Percentiles rank a stretch among this genome's conserved stretches.
phyloP scores from a whole-genome alignment of 768 basidiomycete genomes.

The Collybiopsis luxurians region DNA sequence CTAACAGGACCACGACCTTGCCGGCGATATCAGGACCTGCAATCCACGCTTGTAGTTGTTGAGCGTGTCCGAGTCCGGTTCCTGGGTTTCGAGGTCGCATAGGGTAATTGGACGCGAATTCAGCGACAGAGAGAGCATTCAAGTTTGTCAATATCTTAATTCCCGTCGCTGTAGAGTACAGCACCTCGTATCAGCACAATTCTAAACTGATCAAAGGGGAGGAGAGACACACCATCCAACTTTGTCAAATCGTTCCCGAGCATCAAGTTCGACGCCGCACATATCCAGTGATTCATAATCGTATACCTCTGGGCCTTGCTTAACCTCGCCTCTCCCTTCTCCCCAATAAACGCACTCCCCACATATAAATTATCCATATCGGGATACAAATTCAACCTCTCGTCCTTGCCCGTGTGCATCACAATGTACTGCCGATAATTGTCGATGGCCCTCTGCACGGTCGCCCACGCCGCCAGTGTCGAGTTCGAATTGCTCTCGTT shows the following conservation, averaged over 20 bases:
- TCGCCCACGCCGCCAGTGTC: too few species aligned
- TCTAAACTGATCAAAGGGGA: neutral
- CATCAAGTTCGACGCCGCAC: conserved; percentile 8
- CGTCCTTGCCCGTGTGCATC: conserved; percentile 3
- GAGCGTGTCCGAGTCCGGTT: neutral
- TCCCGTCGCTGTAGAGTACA: neutral
- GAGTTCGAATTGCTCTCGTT: too few species aligned
- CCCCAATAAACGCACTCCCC: conserved; percentile 3
- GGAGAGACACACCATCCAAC: neutral
- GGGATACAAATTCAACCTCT: conserved; percentile 4
- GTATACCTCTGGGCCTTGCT: neutral
- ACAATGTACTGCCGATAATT: conserved; percentile 10
- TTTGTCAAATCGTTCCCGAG: conserved; percentile 8
- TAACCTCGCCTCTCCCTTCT: neutral
- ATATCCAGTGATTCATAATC: conserved; percentile 9
- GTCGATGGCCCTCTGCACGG: too few species aligned
- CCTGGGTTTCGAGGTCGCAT: conserved; percentile 6
- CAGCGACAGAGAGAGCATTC: conserved; percentile 2
- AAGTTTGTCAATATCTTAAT: neutral
- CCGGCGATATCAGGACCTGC: conserved; percentile 4
- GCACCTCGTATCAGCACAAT: neutral
- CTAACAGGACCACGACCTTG: conserved; percentile 3
- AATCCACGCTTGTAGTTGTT: conserved; percentile 9
- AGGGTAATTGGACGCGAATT: conserved; percentile 1
- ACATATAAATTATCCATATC: conserved; percentile 12